These are phyloP conservation scores for Adansonia grandidieri DNA, from an alignment of 441 rosid species.

Conservation along the genomic window DNA sequence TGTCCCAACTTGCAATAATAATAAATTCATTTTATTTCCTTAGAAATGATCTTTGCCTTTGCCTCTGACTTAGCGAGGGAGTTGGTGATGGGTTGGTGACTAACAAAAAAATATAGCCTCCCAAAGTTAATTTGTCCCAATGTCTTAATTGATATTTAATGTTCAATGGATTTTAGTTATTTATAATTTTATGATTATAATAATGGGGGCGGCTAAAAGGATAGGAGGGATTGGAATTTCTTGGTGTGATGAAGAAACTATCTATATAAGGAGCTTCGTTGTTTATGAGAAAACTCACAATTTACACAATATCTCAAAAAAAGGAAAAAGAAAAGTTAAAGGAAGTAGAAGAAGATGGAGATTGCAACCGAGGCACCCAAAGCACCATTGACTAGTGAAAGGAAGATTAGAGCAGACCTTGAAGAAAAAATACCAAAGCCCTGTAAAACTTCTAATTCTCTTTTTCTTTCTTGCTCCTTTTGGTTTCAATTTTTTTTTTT, in stretches of 20 bases:
- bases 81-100: no score
- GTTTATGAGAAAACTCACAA: background rate
- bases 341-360: background rate
- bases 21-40: no score
- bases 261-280: background rate
- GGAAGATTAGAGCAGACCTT: constrained; percentile 4
- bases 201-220: no score
- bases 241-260: background rate
- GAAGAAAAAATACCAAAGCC: background rate
- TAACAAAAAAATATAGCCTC: no score
- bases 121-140: no score
- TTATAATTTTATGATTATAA: no score
- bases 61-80: no score
- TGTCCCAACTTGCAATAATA: no score
- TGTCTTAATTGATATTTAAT: no score
- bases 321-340: background rate
- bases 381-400: background rate
- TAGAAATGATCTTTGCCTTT: no score
- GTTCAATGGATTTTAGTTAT: no score
- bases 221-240: no score
- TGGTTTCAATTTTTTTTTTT: background rate
- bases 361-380: background rate
- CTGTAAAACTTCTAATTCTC: background rate
- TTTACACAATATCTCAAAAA: background rate
- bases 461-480: background rate